Conservation (phyloP, 441 rosid genomes). For the Manihot esculenta region DNA sequence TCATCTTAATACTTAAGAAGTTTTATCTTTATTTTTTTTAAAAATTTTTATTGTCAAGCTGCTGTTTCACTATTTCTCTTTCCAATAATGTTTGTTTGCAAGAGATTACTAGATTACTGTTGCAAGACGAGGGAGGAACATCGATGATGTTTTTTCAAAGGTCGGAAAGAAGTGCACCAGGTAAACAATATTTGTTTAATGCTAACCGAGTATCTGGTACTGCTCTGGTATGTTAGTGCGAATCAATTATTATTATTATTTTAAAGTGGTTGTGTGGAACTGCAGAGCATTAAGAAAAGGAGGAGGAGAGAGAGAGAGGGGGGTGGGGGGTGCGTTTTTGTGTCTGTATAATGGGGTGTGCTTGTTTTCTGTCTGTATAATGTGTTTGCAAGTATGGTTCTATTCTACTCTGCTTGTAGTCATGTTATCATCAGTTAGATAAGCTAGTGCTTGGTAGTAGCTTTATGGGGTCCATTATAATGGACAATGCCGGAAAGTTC, state of each 20-base stretch:
- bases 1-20: background rate
- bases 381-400: background rate
- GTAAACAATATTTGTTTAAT: conserved; percentile 20
- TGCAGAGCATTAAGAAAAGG: too few species aligned
- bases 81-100: conserved; percentile 31
- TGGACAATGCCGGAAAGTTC: too few species aligned
- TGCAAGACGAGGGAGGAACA: conserved; percentile 12
- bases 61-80: conserved; percentile 16
- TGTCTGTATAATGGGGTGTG: too few species aligned
- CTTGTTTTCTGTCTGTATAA: too few species aligned
- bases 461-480: too few species aligned
- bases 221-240: background rate
- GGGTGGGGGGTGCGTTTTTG: too few species aligned
- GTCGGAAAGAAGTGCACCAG: conserved; percentile 20
- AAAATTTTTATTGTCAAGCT: background rate
- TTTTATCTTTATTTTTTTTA: background rate
- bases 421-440: too few species aligned
- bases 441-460: conserved; percentile 7
- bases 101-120: conserved; percentile 28
- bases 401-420: background rate
- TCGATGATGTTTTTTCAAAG: conserved; percentile 4
- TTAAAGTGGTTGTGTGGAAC: too few species aligned
- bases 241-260: background rate
- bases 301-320: too few species aligned
- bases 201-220: background rate